Base-by-base conservation (phyloP, 164 flowering plant species). In the Umbilicus rupestris region DNA sequence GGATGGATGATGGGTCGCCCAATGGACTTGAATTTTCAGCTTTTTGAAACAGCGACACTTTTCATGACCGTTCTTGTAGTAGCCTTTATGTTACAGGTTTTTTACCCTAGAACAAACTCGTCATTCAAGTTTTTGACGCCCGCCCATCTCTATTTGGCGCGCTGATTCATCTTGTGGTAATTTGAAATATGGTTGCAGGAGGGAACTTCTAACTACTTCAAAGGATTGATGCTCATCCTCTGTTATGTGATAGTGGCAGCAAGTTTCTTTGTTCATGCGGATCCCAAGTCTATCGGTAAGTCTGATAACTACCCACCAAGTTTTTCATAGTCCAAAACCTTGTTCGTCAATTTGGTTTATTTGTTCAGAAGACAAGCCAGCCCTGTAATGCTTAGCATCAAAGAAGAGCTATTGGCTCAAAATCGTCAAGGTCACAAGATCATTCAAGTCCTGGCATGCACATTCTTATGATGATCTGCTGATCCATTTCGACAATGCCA, bases 221-320 rank as follows among this genome's bases (percentile, higher is more conserved):
- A 87, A 76, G 93, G 93, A 7, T 55, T 87, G 50, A 87, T 87
- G 93, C 90, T 87, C 52, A 78, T 82, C 37, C 72, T 84, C n/a
- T 80, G 90, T 80, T 87, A 87, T 75, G 69, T 87, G 33, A 85
- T 87, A 39, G 93, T 87, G 12, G 87, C 87, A 3, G 90, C 90
- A 57, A 87, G 90, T 72, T 87, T 85, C 76, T 85, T 78, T 76
- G 87, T 85, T 49, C 93, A 87, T 66, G 74, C 74, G 24, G 87
- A 85, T 74, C 89, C 84, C n/a, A 7, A 63, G 59, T 62, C 78
- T 52, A 64, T 72, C 26, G 78, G 90, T 81, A 70, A 81, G 85
- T 73, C 55, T 24, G 31, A 10, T 1, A 50, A 3, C 17, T 26
- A 26, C 2, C 10, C n/a, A n/a, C 44, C 37, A 35, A 35, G 4